Percentiles rank a stretch among this genome's conserved stretches.
Conservation (phyloP, 306 rosid species). For the Castanea mollissima region DNA sequence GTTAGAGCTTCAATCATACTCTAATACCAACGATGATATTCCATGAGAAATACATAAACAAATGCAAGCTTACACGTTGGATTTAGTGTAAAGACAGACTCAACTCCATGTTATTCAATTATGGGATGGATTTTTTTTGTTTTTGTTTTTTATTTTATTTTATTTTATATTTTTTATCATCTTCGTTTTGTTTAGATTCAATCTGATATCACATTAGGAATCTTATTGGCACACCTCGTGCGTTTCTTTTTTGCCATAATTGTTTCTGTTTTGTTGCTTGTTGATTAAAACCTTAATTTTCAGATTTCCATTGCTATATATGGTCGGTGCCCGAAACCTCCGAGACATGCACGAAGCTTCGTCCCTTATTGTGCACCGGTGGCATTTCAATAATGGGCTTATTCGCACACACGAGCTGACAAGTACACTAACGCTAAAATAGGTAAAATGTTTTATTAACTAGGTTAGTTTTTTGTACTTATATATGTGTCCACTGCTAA, state of each 20-base stretch:
- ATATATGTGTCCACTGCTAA: no score
- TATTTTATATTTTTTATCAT: not conserved
- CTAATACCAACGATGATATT: conserved; percentile 31
- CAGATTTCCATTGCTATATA: conserved; percentile 13
- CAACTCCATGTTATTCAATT: conserved; percentile 69
- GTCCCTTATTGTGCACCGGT: conserved; percentile 11
- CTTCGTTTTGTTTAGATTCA: conserved; percentile 21
- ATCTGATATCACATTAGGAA: conserved; percentile 33
- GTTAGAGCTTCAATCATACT: conserved; percentile 24
- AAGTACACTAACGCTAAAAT: conserved; percentile 5
- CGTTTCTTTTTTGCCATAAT: conserved; percentile 35
- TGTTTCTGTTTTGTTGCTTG: conserved; percentile 1
- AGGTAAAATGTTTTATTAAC: not conserved
- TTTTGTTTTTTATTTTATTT: not conserved
- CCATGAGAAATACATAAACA: conserved; percentile 20
- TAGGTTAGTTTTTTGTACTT: not conserved
- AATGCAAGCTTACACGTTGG: conserved; percentile 53
- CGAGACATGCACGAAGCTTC: conserved; percentile 59
- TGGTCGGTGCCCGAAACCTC: conserved; percentile 66
- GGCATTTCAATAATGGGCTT: not conserved
- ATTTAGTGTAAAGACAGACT: conserved; percentile 64
- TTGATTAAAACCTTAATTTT: conserved; percentile 1
- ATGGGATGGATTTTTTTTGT: conserved; percentile 24
- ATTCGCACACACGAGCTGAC: conserved; percentile 22
- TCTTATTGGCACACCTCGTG: conserved; percentile 55